Evolutionary conservation across 2,329 filamentous ascomycete genomes (phyloP).

Genomic region (Penicillium janthinellum): DNA sequence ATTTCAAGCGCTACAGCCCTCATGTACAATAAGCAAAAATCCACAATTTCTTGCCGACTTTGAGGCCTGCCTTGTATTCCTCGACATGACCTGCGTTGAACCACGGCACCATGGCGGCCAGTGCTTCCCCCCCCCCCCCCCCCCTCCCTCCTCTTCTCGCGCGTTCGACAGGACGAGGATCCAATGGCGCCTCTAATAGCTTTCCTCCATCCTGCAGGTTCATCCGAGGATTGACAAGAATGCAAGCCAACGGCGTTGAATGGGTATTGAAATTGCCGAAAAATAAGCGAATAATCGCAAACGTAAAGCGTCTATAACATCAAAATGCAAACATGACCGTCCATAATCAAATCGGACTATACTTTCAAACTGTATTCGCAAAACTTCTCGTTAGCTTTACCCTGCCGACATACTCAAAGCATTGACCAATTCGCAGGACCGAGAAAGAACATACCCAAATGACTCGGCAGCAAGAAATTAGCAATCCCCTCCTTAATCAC

Average conservation of each 20-base stretch:
- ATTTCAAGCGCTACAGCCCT: slow-evolving; percentile 25
- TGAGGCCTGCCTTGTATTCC: neutral
- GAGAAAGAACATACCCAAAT: slow-evolving; percentile 60
- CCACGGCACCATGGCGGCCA: neutral
- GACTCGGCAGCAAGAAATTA: slow-evolving; percentile 91
- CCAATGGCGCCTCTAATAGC: neutral
- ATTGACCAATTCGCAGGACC: neutral
- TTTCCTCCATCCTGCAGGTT: neutral
- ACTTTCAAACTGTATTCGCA: neutral
- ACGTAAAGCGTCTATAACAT: neutral
- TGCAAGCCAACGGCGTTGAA: neutral
- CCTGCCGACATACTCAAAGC: neutral
- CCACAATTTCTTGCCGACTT: slow-evolving; percentile 13
- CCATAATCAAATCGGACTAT: neutral
- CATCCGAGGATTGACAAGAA: neutral
- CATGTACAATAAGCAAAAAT: slow-evolving; percentile 32
- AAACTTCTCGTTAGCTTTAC: neutral
- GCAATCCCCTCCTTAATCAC: slow-evolving; percentile 93
- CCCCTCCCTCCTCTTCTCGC: no score
- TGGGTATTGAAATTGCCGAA: neutral
- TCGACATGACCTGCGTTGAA: neutral
- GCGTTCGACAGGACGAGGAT: no score
- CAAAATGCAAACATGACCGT: neutral
- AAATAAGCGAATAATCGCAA: neutral
- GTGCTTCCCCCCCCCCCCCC: neutral